phyloP scores from a whole-genome alignment of 208 protist genomes.

The Trypanosoma boissoni region DNA sequence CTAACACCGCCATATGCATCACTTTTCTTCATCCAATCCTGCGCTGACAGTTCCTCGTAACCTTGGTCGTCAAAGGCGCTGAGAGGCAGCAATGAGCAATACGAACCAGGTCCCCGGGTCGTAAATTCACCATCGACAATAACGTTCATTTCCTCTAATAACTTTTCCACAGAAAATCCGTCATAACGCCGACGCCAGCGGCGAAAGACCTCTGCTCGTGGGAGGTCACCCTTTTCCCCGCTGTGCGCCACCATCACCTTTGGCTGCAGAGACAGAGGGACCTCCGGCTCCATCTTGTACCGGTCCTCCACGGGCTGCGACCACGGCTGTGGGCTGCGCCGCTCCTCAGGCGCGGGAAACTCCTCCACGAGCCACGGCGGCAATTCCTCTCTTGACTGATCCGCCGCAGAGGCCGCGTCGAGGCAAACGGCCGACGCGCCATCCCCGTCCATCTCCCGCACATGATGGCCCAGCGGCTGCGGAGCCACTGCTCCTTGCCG shows the following conservation, averaged over 20 bases:
- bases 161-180: constrained; percentile 37
- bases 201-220: constrained; percentile 77
- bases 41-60: constrained; percentile 75
- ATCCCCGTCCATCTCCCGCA: background rate
- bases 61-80: constrained; percentile 91
- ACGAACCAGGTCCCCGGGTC: constrained; percentile 25
- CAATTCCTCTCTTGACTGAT: background rate
- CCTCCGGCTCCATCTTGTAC: constrained; percentile 14
- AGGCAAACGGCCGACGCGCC: background rate
- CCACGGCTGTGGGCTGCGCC: constrained; percentile 8
- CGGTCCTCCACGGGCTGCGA: constrained; percentile 19
- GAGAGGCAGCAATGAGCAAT: constrained; percentile 83
- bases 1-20: constrained; percentile 35
- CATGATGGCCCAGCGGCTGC: background rate
- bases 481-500: background rate
- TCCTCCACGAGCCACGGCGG: constrained; percentile 28
- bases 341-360: background rate
- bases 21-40: constrained; percentile 62
- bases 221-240: constrained; percentile 69
- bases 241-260: constrained; percentile 89
- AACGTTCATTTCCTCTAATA: constrained; percentile 74
- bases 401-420: background rate
- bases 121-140: constrained; percentile 26
- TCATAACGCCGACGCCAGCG: constrained; percentile 76
- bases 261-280: constrained; percentile 49